Evolutionary conservation across 176 grass and related monocot species (phyloP), one percentile per base, ranked within the genome.

Genomic region (Oropetium thomaeum): DNA sequence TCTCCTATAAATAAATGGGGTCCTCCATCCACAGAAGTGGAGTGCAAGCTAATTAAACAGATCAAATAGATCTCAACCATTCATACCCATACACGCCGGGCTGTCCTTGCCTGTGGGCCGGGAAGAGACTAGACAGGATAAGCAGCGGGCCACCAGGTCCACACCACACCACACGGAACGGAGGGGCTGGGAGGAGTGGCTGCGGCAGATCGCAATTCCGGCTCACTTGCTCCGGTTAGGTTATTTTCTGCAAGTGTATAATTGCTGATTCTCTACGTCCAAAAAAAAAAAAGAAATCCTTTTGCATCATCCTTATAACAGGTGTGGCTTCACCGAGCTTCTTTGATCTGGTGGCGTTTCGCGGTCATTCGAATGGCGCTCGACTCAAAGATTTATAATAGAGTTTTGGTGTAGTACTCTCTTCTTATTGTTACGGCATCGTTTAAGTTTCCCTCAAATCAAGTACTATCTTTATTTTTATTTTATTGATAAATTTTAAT

Each of bases 361-460:
- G 11, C 14, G 44, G 44, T 51, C 47, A 4, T 51, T n/a, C 47
- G 20, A 54, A 10, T 8, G 20, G n/a, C 41, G 5, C 35, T 6
- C 12, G 4, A 3, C 63, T 15, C 62, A 19, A 35, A 39, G 60
- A 22, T 23, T 38, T 10, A 23, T n/a, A n/a, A n/a, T 8, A 38
- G 22, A 38, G 8, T 7, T n/a, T n/a, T 25, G 43, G 10, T 64
- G 31, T 33, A 27, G 35, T 38, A 38, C 23, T 53, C 1, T 9
- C 2, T 23, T 54, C 51, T 40, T 11, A 31, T 4, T 19, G 29
- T 14, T 16, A 1, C 5, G n/a, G 43, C 20, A 34, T 59, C 65
- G 17, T 41, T 30, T 49, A 32, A 22, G 65, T 59, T 43, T 48
- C 65, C 64, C 77, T 35, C 53, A 47, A 80, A 54, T 28, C 17